These are phyloP conservation scores for Dicorynia guianensis DNA, from an alignment of 306 rosid species.

Conservation along the genomic window DNA sequence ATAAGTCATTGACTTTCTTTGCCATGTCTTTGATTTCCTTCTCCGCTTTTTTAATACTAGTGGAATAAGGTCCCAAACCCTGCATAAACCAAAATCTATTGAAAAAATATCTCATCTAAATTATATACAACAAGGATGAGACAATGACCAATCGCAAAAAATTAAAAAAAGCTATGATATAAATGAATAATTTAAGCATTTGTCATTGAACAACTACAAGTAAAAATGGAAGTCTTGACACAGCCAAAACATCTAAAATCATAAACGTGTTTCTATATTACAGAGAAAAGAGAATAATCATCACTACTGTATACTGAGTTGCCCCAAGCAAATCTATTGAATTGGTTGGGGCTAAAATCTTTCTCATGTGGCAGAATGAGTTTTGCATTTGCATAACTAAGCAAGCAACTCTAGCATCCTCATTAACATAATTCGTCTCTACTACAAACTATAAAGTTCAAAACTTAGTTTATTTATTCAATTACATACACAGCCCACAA, in stretches of 20 bases:
- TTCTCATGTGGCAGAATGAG: not conserved
- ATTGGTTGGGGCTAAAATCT: not conserved
- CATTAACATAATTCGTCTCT: not conserved
- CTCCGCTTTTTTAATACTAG: constrained; percentile 80
- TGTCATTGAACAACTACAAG: not conserved
- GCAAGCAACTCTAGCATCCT: not conserved
- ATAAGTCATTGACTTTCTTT: constrained; percentile 90
- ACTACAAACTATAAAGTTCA: constrained; percentile 4
- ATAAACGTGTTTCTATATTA: constrained; percentile 7
- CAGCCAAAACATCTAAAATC: not conserved
- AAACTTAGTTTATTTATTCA: not conserved
- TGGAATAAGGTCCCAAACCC: constrained; percentile 98
- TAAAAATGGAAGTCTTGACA: constrained; percentile 12
- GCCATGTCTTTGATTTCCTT: constrained; percentile 98
- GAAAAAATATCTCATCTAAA: not conserved
- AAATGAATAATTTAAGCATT: not conserved
- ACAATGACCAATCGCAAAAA: not conserved
- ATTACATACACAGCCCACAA: constrained; percentile 23
- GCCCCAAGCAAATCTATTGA: constrained; percentile 21
- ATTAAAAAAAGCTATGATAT: not conserved
- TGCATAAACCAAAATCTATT: constrained; percentile 42
- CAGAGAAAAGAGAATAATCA: constrained; percentile 6
- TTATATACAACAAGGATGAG: not conserved
- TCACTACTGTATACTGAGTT: not conserved
- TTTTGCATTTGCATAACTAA: not conserved